Conservation (phyloP, 2,329 filamentous ascomycete species). For the Fusarium illudens region DNA sequence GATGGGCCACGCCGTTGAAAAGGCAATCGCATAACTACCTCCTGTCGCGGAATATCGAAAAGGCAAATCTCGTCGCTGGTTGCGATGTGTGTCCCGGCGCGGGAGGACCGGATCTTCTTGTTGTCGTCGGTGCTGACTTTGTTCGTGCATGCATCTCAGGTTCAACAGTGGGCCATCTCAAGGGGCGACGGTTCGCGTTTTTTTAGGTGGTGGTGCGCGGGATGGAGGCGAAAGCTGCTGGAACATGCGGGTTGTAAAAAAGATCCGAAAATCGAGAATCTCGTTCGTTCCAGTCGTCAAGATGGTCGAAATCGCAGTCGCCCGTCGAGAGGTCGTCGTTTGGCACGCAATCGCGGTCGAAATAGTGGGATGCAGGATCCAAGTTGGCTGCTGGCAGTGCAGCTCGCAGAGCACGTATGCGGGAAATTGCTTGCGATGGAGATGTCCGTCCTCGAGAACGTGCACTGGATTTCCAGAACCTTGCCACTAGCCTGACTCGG, state of each 20-base stretch:
- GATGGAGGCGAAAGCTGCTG: not conserved
- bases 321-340: constrained; percentile 9
- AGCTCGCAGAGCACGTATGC: constrained; percentile 39
- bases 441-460: constrained; percentile 39
- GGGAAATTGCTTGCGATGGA: constrained; percentile 51
- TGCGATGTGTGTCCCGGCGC: constrained; percentile 4
- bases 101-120: constrained; percentile 16
- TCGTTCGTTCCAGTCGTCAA: constrained; percentile 6
- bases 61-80: constrained; percentile 6
- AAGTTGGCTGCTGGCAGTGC: constrained; percentile 33
- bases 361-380: constrained; percentile 32
- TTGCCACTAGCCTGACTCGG: constrained; percentile 33
- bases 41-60: constrained; percentile 30
- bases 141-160: constrained; percentile 43
- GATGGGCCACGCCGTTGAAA: constrained; percentile 52
- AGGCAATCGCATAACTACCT: constrained; percentile 58
- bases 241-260: constrained; percentile 4
- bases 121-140: constrained; percentile 24
- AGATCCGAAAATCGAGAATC: not conserved
- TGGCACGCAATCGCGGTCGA: constrained; percentile 15
- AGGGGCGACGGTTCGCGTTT: constrained; percentile 33
- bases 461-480: constrained; percentile 31
- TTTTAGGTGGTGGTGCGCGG: constrained; percentile 16
- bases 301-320: constrained; percentile 11
- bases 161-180: constrained; percentile 42